phyloP scores from a whole-genome alignment of 306 rosid genomes.

The Pachyrhizus erosus region DNA sequence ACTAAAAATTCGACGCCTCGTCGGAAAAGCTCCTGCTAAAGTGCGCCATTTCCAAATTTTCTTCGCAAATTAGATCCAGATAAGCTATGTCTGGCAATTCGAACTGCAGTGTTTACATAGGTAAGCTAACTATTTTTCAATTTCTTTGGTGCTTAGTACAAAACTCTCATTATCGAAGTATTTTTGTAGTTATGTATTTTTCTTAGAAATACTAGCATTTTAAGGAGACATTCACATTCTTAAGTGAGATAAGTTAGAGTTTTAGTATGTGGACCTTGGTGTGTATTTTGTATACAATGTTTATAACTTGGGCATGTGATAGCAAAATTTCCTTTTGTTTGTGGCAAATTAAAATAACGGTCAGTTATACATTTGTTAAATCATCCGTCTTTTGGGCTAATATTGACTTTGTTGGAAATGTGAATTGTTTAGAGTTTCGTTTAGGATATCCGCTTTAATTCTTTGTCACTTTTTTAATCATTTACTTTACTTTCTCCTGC shows the following conservation, averaged over 20 bases:
- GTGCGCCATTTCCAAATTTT: too few species aligned
- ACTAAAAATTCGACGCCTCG: too few species aligned
- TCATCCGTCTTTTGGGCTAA: too few species aligned
- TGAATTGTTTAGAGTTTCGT: not conserved
- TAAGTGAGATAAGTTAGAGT: conserved; percentile 6
- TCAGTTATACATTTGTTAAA: too few species aligned
- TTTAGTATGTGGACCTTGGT: not conserved
- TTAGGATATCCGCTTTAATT: not conserved
- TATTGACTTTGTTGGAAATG: not conserved
- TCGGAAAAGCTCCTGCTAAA: too few species aligned
- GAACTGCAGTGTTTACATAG: conserved; percentile 57
- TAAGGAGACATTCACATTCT: not conserved
- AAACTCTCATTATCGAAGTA: too few species aligned
- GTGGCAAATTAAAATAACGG: not conserved
- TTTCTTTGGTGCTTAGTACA: not conserved
- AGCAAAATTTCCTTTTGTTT: not conserved
- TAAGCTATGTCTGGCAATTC: conserved; percentile 57
- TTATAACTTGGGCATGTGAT: not conserved
- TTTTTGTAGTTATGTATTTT: not conserved
- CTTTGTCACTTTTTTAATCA: not conserved
- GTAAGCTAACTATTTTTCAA: conserved; percentile 33
- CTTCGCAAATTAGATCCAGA: conserved; percentile 41
- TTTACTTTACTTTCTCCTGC: not conserved
- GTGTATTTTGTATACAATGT: not conserved
- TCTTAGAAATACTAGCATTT: not conserved